Base-by-base conservation (phyloP, 2,329 filamentous ascomycete genomes). In the Coleophoma crateriformis region DNA sequence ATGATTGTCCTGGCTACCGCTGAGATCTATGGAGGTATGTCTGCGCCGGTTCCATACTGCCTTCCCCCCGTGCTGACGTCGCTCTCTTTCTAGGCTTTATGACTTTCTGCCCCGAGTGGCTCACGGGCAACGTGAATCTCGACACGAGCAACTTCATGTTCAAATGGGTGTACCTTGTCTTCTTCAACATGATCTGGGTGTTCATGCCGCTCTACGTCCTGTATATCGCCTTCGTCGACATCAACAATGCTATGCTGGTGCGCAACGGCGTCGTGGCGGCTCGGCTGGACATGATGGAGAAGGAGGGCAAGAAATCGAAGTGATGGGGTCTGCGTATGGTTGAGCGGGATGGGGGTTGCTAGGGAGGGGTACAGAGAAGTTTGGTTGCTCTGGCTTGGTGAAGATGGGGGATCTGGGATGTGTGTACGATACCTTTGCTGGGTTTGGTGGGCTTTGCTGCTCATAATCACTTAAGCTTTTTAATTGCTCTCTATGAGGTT, bases 101-200 rank as follows among this genome's bases (percentile, higher is more conserved):
- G 78, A 87, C 83, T 0, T 87, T 87, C 62, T 82, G 78, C 65
- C 83, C 83, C 12, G 83, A 87, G 67, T 87, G 83, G 83, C 68
- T 87, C 12, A 78, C 75, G 2, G 76, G 75, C 46, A 85, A 76
- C 62, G 61, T 74, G 55, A 84, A 83, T 61, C 75, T 87, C 51
- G 79, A 85, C 63, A 73, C 73, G 15, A 81, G 75, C 68, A 86
- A 85, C 67, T 84, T 79, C 58, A 83, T 87, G 80, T 64, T 60
- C 22, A 50, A 53, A 37, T 86, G 82, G 82, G 70, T 85, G 13
- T 86, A 85, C 57, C 68, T 87, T 14, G 71, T 84, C 56, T 85
- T 86, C 66, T 86, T 87, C 71, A 87, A 87, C 66, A 76, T 74
- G 58, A 68, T 85, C 4, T 87, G 83, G 83, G 82, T 87, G 4